Evolutionary conservation across 2,329 filamentous ascomycete species (phyloP), one percentile per base, ranked within the genome.

Genomic region (Beauveria bassiana): DNA sequence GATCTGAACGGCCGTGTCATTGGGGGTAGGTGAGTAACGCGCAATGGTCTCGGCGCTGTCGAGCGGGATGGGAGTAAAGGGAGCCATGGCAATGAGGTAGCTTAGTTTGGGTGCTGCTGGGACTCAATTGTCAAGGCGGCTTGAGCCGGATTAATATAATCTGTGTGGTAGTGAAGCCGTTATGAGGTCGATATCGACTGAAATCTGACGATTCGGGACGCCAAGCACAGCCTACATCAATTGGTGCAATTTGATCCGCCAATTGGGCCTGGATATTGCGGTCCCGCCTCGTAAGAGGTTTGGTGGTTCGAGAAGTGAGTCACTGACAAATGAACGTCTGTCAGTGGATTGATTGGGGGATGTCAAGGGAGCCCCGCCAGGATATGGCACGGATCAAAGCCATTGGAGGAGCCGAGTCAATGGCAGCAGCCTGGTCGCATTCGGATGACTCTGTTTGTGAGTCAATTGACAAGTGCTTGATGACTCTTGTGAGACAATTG

Each of bases 1-100:
- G 9, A 69, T 53, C 45, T 60, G 57, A 2, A 65, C 26, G 52
- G 63, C 61, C 22, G 60, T 31, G 18, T 51, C 52, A 9, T 38
- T 51, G 38, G 46, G 40, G 24, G 52, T 61, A n/a, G 59, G 59
- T n/a, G 59, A 61, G 53, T 57, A 38, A 38, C 59, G 53, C 16
- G 59, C 59, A 38, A 61, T 56, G 1, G 31, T 52, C 24, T 61
- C 59, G 22, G 59, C 59, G 45, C 45, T 31, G 52, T 50, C 52
- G n/a, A 56, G 52, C n/a, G 59, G 38, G 24, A 61, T 55, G 34
- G 59, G 45, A 9, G 59, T 57, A 20, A 61, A 61, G 31, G 59
- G 24, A 26, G 59, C 51, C 59, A 61, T 61, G 22, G 16, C 51
- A 46, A 57, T 43, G 52, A 38, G 10, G 22, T 22, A 52, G 59